Evolutionary conservation across 192 early-diverging fungal genomes (phyloP), one percentile per base, ranked within the genome.

Genomic region (Backusella australiensis): DNA sequence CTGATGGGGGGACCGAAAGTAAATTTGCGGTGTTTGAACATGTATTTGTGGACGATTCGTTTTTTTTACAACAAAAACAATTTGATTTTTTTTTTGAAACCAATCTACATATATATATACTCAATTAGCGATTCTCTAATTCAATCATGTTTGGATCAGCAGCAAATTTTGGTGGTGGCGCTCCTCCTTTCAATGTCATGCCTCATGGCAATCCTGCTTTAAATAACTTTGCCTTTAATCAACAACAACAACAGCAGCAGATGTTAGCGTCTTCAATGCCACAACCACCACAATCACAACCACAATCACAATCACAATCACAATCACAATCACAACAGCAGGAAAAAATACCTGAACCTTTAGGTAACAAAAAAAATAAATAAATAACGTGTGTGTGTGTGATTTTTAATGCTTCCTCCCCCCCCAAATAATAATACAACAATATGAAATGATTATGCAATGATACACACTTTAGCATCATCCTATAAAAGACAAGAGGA

Each of bases 401-500:
- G 52, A 59, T 59, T 59, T 59, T 59, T 59, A 69, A 69, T 69
- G 9, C 7, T 34, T n/a, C 17, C 36, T 17, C 36, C 8, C 36
- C 36, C 34, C 65, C 63, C 2, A 66, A 68, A 21, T 21, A 68
- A 68, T 6, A 67, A 34, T 29, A 67, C 19, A 68, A 32, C 26
- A 32, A 29, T 32, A 23, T 11, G 21, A 23, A 32, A 69, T 36
- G 12, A 38, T 38, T 21, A 69, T 23, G 36, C 34, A 69, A 36
- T 38, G 1, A 38, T 14, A 69, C n/a, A 36, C 7, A 69, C 4
- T 46, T 3, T 59, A 78, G 77, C 46, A 32, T 52, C 67, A 36
- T 35, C 44, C 23, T 78, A 73, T 78, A 41, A 68, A 56, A 72
- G 77, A 39, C 72, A 69, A 41, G 17, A 21, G 1, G 72, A 78